Base-by-base conservation (phyloP, 257 asterid species). In the Echites panduratus region DNA sequence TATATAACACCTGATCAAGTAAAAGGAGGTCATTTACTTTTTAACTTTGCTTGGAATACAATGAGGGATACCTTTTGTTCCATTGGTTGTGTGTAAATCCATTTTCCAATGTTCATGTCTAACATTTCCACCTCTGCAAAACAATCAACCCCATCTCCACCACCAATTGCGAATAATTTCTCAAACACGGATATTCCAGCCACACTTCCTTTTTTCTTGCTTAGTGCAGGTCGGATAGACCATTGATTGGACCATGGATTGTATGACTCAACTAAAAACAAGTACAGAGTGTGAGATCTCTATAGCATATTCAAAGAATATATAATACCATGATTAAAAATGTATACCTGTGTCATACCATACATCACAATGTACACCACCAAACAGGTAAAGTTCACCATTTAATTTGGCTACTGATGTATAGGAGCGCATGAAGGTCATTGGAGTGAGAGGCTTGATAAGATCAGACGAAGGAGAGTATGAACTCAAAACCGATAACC, bases 81-180 rank as follows among this genome's bases (percentile, higher is more conserved):
- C 97, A 91, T 86, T 48, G 95, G 49, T 80, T 69, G 86, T 35
- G 79, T 48, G 62, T 38, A 58, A 27, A 86, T 77, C 97, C 97
- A 91, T 72, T 76, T 84, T 56, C 95, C 96, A 58, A 41, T 29
- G 74, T 77, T 74, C 41, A 47, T 16, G 71, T 89, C 89, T 62
- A 87, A 79, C 80, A 86, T 54, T 73, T 91, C 97, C 68, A 91
- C 97, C 71, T 91, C 91, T 1, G 96, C 78, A 71, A 81, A 82
- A 71, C 87, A 84, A 6, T 84, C 85, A 64, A 19, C 82, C 57
- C 89, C 89, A 83, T 84, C 73, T 70, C 89, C 90, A 27, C 97
- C 97, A 41, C 97, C 97, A 70, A 86, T 75, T 22, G 89, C 88
- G 72, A 81, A 87, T 9, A 91, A 63, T 24, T 78, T 87, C 56